Evolutionary conservation across 345 rosid species (phyloP), one percentile per base, ranked within the genome.

Genomic region (Punica granatum): DNA sequence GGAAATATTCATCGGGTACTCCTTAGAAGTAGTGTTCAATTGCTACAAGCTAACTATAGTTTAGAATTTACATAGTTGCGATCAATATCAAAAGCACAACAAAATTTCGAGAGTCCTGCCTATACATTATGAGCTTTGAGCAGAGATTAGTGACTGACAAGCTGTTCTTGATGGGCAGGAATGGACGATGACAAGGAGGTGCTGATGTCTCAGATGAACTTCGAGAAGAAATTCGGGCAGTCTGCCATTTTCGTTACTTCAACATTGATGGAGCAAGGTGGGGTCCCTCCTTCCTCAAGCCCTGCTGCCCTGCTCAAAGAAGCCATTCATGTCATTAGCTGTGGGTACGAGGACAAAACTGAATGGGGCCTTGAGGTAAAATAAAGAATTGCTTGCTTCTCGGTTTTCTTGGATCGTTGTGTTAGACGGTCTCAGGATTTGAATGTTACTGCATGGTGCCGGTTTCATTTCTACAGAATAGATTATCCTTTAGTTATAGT

Each of bases 281-380:
- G 97, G 30, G 96, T 94, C 46, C 99, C 98, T 80, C 96, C 98
- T 34, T 94, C 99, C 64, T 89, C 98, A 18, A 89, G 99, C 72
- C 97, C 99, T 59, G 98, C 98, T 63, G 85, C 93, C 30, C 82
- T 89, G 74, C 88, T 94, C 56, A 94, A 94, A 81, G 98, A 94
- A 82, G 98, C 98, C 82, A 91, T 94, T 74, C 99, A 94, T 73
- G 99, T 91, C 46, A 91, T 94, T 64, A 91, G 98, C 63, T 94
- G 97, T 66, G 98, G 99, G 25, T 94, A 94, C 35, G 98, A 91
- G 75, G 99, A 94, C 86, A 91, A 91, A 76, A 94, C 90, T n/a
- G 97, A 94, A 71, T 94, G 99, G 98, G 99, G 99, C 68, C 69
- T 69, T 48, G 99, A 94, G 97, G 97, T 94, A 89, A 67, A n/a